Base-by-base conservation (phyloP, 495 filamentous ascomycete genomes). In the Lepraria neglecta region DNA sequence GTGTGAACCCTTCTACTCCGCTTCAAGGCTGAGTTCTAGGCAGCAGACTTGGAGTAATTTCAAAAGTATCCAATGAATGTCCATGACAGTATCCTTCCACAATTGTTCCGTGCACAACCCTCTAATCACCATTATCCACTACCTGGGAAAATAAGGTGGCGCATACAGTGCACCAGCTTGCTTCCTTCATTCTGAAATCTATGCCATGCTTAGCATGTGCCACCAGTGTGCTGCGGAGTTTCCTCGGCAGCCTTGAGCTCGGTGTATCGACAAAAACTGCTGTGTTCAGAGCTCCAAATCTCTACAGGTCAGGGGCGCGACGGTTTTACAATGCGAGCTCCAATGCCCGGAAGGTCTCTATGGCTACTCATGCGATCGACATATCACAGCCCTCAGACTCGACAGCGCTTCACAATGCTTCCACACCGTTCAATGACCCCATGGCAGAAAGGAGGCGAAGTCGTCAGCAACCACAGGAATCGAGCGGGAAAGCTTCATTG, bases 151-250 rank as follows among this genome's bases (percentile, higher is more conserved):
- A n/a, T n/a, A n/a, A n/a, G n/a, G n/a, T n/a, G n/a, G n/a, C n/a
- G n/a, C n/a, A n/a, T n/a, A n/a, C n/a, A n/a, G 24, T 24, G 2
- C 24, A 24, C 24, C 24, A 24, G 24, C 24, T 24, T 2, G 24
- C 24, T 38, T 10, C 6, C 7, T 7, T 38, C 35, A 38, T 6
- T 38, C 12, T 6, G 4, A 38, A 1, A 50, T 38, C 27, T 44
- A 62, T 62, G 60, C 35, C 51, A 56, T 62, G 51, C 53, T 54
- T 42, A 4, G 42, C 42, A 56, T 62, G 28, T 43, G 43, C 51
- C 28, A 44, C 54, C 52, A 59, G 64, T 59, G 47, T 45, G 59
- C 59, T 64, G 51, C 55, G 45, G 42, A 24, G 31, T 19, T 43
- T 57, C 14, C 31, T 57, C 4, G 24, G 28, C 9, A 4, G 52